phyloP scores from a whole-genome alignment of 805 yeast species.

The Ascoidea asiatica region DNA sequence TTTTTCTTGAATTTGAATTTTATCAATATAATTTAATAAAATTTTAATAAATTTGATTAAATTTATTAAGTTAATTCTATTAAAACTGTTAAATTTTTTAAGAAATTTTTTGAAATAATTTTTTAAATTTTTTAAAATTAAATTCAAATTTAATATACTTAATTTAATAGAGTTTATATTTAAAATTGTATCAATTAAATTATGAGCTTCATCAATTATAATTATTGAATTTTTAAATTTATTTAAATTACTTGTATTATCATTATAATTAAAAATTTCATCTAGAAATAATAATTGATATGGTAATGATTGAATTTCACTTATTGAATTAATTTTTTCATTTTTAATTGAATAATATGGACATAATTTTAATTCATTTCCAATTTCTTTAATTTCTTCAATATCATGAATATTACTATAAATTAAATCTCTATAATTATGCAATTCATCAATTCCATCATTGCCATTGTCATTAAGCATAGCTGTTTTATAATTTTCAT shows the following conservation, averaged over 20 bases:
- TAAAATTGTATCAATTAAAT: conserved; percentile 64
- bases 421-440: conserved; percentile 32
- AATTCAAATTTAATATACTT: conserved; percentile 30
- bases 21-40: conserved; percentile 33
- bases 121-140: conserved; percentile 34
- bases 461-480: conserved; percentile 10
- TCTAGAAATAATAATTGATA: conserved; percentile 59
- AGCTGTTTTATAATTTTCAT: conserved; percentile 20
- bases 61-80: conserved; percentile 56
- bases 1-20: conserved; percentile 13
- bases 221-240: conserved; percentile 52
- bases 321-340: conserved; percentile 27
- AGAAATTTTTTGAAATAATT: conserved; percentile 47
- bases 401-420: conserved; percentile 40
- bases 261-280: conserved; percentile 20
- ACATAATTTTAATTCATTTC: conserved; percentile 44
- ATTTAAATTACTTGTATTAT: conserved; percentile 40
- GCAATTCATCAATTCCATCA: conserved; percentile 15
- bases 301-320: conserved; percentile 77
- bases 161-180: conserved; percentile 53
- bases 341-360: conserved; percentile 71
- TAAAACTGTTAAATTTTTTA: conserved; percentile 53
- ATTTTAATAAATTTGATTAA: conserved; percentile 41
- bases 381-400: conserved; percentile 59
- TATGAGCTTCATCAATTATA: conserved; percentile 88